phyloP scores from a whole-genome alignment of 2,329 filamentous ascomycete genomes.

The Botrytis fabae region DNA sequence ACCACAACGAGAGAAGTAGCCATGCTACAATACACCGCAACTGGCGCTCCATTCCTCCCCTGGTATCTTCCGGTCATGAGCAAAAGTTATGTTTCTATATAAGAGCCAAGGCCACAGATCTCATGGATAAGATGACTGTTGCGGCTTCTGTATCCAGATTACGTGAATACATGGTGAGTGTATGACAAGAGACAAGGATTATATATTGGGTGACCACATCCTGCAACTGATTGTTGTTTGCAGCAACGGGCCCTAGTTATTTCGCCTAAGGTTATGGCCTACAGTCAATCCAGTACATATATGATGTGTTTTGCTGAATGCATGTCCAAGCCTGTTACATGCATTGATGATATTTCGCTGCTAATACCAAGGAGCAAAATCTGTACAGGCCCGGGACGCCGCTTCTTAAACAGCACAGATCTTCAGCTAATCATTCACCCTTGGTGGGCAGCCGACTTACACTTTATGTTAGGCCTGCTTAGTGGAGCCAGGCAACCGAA shows the following conservation, averaged over 20 bases:
- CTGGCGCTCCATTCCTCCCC: too few relatives aligned
- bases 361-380: background rate
- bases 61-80: too few relatives aligned
- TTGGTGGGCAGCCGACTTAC: background rate
- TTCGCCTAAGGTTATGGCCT: background rate
- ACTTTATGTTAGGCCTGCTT: background rate
- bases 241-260: background rate
- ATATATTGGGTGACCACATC: background rate
- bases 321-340: background rate
- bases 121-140: background rate
- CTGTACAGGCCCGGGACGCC: background rate
- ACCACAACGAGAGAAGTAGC: background rate
- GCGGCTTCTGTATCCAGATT: background rate
- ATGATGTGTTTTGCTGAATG: background rate
- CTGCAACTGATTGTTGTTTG: background rate
- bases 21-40: background rate
- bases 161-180: background rate
- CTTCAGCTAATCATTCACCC: constrained; percentile 10
- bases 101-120: background rate
- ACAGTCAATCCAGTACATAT: background rate
- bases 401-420: background rate
- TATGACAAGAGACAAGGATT: background rate
- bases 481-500: background rate
- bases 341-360: background rate
- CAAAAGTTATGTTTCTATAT: background rate